phyloP scores from a whole-genome alignment of 768 basidiomycete species.

The Auriscalpium orientale region DNA sequence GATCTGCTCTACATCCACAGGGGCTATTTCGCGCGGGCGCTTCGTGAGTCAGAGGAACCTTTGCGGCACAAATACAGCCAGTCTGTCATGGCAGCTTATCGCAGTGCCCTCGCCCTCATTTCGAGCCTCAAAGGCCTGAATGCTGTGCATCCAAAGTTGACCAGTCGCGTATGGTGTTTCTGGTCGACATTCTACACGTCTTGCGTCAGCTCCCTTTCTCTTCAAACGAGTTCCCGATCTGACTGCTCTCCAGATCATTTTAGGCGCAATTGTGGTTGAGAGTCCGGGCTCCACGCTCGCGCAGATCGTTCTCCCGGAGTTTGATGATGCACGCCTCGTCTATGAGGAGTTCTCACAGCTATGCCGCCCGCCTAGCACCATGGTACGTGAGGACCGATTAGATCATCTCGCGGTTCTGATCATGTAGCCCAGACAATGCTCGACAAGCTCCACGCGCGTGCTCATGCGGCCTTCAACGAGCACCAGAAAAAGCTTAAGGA shows the following conservation, averaged over 20 bases:
- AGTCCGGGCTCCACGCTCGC: constrained; percentile 38
- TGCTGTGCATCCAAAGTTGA: constrained; percentile 25
- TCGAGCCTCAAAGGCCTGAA: constrained; percentile 32
- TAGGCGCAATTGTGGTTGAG: constrained; percentile 39
- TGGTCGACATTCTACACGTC: constrained; percentile 45
- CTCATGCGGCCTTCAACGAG: not conserved
- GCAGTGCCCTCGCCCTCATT: constrained; percentile 37
- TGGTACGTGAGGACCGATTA: not conserved
- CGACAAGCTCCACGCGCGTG: not conserved
- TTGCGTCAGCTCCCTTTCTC: constrained; percentile 30
- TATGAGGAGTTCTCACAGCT: constrained; percentile 35
- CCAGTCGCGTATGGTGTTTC: constrained; percentile 38
- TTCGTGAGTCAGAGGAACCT: constrained; percentile 34
- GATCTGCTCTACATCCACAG: constrained; percentile 31
- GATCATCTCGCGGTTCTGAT: not conserved
- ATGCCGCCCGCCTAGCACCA: constrained; percentile 25
- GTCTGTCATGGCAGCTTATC: constrained; percentile 38
- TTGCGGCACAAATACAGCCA: constrained; percentile 36
- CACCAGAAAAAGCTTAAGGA: not conserved
- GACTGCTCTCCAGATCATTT: constrained; percentile 16
- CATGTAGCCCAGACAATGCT: not conserved
- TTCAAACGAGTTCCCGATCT: not conserved
- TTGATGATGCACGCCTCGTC: constrained; percentile 30
- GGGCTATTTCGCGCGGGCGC: constrained; percentile 41
- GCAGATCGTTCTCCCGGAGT: constrained; percentile 30